Percentiles rank a stretch among this genome's conserved stretches.
phyloP scores from a whole-genome alignment of 2,329 filamentous ascomycete genomes.

The Sclerotinia spermophila region DNA sequence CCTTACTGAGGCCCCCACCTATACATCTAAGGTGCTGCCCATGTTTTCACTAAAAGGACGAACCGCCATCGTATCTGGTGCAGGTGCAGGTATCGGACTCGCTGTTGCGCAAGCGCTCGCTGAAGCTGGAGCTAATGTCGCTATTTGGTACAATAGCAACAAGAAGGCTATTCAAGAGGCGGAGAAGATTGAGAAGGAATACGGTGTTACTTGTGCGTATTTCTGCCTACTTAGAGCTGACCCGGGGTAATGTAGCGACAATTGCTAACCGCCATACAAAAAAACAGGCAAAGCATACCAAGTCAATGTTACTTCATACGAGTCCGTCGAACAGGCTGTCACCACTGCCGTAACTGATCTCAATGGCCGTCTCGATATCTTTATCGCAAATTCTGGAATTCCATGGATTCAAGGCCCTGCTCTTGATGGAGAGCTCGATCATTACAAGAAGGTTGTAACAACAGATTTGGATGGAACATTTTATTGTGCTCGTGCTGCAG shows the following conservation, averaged over 20 bases:
- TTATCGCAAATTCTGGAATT: conserved; percentile 76
- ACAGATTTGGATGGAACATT: conserved; percentile 75
- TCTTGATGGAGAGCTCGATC: conserved; percentile 60
- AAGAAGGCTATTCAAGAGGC: conserved; percentile 60
- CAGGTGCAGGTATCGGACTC: conserved; percentile 44
- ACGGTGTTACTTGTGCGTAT: conserved; percentile 62
- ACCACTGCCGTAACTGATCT: conserved; percentile 57
- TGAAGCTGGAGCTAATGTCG: conserved; percentile 45
- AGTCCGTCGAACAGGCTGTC: conserved; percentile 41
- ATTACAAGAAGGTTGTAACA: conserved; percentile 63
- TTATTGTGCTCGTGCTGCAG: conserved; percentile 71
- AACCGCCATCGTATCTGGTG: conserved; percentile 50
- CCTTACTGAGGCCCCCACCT: conserved; percentile 47
- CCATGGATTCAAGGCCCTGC: conserved; percentile 67
- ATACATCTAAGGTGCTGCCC: conserved; percentile 51
- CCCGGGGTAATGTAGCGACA: not conserved
- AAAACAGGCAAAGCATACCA: conserved; percentile 55
- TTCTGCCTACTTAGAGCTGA: not conserved
- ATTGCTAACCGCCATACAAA: conserved; percentile 3
- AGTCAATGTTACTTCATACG: conserved; percentile 55
- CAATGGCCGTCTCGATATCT: conserved; percentile 71
- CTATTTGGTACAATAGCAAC: conserved; percentile 60
- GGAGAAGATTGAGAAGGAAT: conserved; percentile 59
- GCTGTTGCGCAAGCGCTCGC: conserved; percentile 45
- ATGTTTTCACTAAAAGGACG: conserved; percentile 58